These are phyloP conservation scores for Spiraea crenata DNA, from an alignment of 331 rosid species.

Conservation along the genomic window DNA sequence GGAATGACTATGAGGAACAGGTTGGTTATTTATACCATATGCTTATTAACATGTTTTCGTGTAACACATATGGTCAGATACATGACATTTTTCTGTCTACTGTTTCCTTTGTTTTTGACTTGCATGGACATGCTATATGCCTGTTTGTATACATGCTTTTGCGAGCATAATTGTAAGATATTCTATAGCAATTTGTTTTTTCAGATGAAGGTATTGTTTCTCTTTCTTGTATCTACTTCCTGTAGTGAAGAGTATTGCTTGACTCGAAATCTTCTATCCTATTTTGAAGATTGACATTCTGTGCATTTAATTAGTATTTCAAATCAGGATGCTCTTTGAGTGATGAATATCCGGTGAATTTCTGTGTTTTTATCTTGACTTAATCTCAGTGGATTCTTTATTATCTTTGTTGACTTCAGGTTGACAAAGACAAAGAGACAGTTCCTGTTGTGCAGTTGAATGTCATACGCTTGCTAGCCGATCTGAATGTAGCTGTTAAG, in stretches of 20 bases:
- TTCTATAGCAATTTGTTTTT: neutral
- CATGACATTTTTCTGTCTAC: neutral
- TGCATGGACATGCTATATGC: neutral
- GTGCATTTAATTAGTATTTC: neutral
- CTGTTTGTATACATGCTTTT: neutral
- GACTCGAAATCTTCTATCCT: neutral
- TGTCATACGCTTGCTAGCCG: conserved; percentile 80
- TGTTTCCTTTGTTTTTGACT: neutral
- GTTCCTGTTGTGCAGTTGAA: conserved; percentile 86
- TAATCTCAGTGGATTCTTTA: conserved; percentile 23
- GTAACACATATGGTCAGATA: neutral
- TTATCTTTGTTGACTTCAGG: conserved; percentile 54
- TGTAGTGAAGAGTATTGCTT: conserved; percentile 4
- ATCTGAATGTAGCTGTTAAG: conserved; percentile 69
- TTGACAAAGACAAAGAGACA: conserved; percentile 70
- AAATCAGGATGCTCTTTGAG: neutral
- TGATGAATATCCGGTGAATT: conserved; percentile 1
- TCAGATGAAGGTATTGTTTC: neutral
- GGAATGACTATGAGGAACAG: conserved; percentile 89
- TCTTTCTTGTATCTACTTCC: conserved; percentile 1
- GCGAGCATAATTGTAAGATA: neutral
- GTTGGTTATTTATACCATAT: conserved; percentile 35
- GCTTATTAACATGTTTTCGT: neutral
- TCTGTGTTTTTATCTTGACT: conserved; percentile 23
- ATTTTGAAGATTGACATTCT: neutral